Percentiles rank a stretch among this genome's conserved stretches.
Evolutionary conservation across 2,329 filamentous ascomycete genomes (phyloP).

Genomic region (Helotiales sp.): DNA sequence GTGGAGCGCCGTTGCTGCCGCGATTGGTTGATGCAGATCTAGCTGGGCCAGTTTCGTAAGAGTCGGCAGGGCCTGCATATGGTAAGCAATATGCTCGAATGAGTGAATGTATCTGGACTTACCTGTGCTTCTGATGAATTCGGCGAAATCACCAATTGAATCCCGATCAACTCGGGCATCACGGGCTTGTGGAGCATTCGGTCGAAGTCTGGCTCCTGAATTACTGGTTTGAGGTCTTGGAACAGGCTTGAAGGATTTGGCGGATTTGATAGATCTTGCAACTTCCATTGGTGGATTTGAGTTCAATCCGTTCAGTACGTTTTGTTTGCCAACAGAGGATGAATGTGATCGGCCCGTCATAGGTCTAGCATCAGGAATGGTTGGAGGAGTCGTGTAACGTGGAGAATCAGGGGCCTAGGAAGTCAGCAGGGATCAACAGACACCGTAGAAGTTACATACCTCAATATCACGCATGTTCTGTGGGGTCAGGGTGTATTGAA

Average conservation of each 20-base stretch:
- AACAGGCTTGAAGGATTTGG: conserved; percentile 22
- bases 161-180: conserved; percentile 75
- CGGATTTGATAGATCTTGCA: conserved; percentile 24
- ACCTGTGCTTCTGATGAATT: conserved; percentile 81
- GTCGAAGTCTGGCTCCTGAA: conserved; percentile 32
- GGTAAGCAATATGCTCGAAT: neutral
- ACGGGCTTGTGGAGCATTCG: conserved; percentile 55
- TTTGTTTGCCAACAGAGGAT: conserved; percentile 35
- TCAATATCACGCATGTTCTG: conserved; percentile 79
- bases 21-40: conserved; percentile 43
- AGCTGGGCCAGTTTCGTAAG: conserved; percentile 33
- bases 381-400: conserved; percentile 21
- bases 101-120: neutral
- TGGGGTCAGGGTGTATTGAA: conserved; percentile 82
- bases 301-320: conserved; percentile 33
- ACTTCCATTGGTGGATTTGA: conserved; percentile 30
- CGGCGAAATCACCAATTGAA: conserved; percentile 81
- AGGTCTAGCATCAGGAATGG: conserved; percentile 27
- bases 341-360: conserved; percentile 36
- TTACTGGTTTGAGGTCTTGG: conserved; percentile 25
- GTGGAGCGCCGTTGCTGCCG: conserved; percentile 39
- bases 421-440: conserved; percentile 4
- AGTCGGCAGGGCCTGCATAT: conserved; percentile 60
- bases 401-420: conserved; percentile 32
- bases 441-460: conserved; percentile 52